Percentiles rank a stretch among this genome's conserved stretches.
Conservation (phyloP, 352 stramenopile genomes). For the Globisporangium megalacanthum region DNA sequence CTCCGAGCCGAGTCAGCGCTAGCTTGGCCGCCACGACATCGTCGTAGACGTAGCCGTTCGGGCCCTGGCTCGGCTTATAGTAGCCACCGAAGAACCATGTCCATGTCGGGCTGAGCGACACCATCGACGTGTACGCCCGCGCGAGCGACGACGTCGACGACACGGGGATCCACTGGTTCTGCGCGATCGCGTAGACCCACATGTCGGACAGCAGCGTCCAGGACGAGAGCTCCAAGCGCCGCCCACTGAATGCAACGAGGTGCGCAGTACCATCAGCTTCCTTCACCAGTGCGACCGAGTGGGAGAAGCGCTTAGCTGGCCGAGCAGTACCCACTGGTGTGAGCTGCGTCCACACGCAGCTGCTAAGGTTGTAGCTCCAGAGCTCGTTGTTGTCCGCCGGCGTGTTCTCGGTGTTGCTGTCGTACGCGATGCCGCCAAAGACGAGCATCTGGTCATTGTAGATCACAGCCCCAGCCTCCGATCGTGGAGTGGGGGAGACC, state of each 20-base stretch:
- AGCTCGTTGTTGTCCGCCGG: constrained; percentile 53
- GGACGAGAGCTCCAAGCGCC: constrained; percentile 32
- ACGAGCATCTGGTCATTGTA: constrained; percentile 47
- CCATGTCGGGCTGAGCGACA: constrained; percentile 30
- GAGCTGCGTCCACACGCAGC: constrained; percentile 35
- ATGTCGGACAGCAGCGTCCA: constrained; percentile 52
- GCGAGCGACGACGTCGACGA: constrained; percentile 13
- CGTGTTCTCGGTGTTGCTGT: constrained; percentile 24
- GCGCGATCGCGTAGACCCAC: constrained; percentile 54
- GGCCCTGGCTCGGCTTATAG: constrained; percentile 43
- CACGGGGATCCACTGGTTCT: constrained; percentile 32
- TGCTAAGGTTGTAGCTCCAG: constrained; percentile 53
- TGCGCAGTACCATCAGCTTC: constrained; percentile 27
- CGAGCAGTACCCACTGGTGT: constrained; percentile 11
- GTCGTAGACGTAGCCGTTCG: constrained; percentile 68
- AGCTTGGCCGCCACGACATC: constrained; percentile 45
- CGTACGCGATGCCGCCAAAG: constrained; percentile 70
- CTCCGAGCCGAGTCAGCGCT: constrained; percentile 12
- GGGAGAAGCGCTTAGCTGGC: constrained; percentile 52
- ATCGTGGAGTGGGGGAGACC: constrained; percentile 26
- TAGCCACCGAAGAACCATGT: constrained; percentile 80
- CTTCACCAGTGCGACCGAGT: constrained; percentile 37
- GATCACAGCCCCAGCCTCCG: constrained; percentile 43
- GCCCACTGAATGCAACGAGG: constrained; percentile 54
- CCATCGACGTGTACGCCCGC: constrained; percentile 60